These are phyloP conservation scores for Debaryomyces sp. DNA, from an alignment of 1,139 yeast genomes.

Conservation along the genomic window DNA sequence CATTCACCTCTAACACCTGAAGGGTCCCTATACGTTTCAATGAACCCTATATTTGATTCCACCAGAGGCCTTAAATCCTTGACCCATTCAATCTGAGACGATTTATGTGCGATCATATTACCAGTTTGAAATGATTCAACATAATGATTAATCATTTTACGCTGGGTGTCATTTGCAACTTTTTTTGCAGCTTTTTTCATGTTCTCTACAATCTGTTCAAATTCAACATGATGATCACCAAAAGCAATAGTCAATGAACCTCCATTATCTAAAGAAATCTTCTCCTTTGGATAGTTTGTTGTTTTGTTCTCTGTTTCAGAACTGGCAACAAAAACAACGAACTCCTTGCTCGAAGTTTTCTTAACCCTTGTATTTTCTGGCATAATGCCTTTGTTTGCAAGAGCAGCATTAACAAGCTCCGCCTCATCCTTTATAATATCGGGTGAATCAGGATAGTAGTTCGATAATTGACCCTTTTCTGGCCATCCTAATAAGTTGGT, in stretches of 20 bases:
- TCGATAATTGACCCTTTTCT: constrained; percentile 70
- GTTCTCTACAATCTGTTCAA: constrained; percentile 57
- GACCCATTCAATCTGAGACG: constrained; percentile 86
- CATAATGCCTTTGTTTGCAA: constrained; percentile 64
- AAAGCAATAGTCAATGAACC: constrained; percentile 55
- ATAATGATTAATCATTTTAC: constrained; percentile 63
- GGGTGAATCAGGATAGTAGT: constrained; percentile 62
- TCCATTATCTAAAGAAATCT: constrained; percentile 27
- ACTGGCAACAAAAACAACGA: constrained; percentile 64
- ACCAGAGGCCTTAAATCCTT: constrained; percentile 82
- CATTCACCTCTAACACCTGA: constrained; percentile 92
- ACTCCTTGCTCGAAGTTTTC: constrained; percentile 47
- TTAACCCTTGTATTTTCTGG: constrained; percentile 83
- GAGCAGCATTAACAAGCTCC: constrained; percentile 62
- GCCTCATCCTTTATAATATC: constrained; percentile 61
- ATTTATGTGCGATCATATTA: constrained; percentile 81
- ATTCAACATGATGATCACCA: constrained; percentile 77
- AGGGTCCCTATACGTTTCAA: constrained; percentile 91
- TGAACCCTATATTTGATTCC: constrained; percentile 86
- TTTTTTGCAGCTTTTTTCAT: constrained; percentile 58
- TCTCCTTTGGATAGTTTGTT: constrained; percentile 38
- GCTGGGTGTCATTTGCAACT: constrained; percentile 76
- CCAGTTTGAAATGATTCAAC: constrained; percentile 77
- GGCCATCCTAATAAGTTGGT: constrained; percentile 74
- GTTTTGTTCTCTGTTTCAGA: constrained; percentile 48